Evolutionary conservation across 148 eudicot genomes (phyloP).

Genomic region (Hydrangea macrophylla): DNA sequence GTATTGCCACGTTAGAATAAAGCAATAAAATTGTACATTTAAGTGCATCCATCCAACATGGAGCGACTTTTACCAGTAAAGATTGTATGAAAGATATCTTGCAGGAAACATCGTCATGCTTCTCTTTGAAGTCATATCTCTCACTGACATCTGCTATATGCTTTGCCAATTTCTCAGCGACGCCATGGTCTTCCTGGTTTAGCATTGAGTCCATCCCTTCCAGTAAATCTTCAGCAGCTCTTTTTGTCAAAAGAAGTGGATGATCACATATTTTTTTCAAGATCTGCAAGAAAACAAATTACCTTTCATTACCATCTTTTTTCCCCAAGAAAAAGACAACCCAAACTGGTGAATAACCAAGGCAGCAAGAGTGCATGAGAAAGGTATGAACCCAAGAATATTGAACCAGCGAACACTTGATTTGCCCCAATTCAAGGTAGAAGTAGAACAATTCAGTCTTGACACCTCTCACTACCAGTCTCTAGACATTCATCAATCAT

Average conservation of each 20-base stretch:
- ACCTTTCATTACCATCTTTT: neutral
- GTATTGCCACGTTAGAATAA: constrained; percentile 2
- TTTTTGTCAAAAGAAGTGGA: constrained; percentile 87
- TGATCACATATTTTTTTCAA: constrained; percentile 98
- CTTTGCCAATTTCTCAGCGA: constrained; percentile 88
- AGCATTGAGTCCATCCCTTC: constrained; percentile 92
- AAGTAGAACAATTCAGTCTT: too few relatives aligned
- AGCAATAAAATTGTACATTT: constrained; percentile 3
- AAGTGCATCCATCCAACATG: constrained; percentile 5
- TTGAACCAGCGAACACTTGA: neutral
- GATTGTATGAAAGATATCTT: constrained; percentile 80
- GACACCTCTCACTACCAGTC: too few relatives aligned
- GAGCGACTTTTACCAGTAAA: constrained; percentile 51
- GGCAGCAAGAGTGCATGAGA: neutral
- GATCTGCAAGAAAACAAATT: constrained; percentile 42
- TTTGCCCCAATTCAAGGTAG: too few relatives aligned
- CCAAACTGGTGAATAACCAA: constrained; percentile 3
- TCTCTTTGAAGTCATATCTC: constrained; percentile 51
- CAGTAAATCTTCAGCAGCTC: constrained; percentile 94
- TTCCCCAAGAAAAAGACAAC: neutral
- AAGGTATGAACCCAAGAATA: too few relatives aligned
- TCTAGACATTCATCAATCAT: too few relatives aligned
- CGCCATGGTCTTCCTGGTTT: constrained; percentile 60
- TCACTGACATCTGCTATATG: constrained; percentile 72
- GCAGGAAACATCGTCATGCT: constrained; percentile 76